A percentile compares a stretch with the other conserved stretches of the same genome.
phyloP scores from a whole-genome alignment of 345 rosid species.

The Sisymbrium altissimum region DNA sequence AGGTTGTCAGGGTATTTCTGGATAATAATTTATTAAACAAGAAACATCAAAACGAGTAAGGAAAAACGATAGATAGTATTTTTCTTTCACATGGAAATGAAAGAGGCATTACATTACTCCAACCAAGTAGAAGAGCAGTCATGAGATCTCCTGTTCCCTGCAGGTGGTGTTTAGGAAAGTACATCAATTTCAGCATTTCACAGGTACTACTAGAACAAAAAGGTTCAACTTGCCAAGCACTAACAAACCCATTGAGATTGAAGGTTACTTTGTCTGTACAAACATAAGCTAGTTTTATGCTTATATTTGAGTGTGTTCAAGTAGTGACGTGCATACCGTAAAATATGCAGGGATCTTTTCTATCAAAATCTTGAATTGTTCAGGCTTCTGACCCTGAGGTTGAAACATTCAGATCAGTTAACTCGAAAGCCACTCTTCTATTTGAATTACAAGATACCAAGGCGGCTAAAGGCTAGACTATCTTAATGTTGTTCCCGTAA shows the following conservation, averaged over 20 bases:
- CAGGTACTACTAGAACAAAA: not conserved
- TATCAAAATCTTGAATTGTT: constrained; percentile 86
- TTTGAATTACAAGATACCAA: not conserved
- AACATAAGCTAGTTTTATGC: not conserved
- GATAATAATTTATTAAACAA: not conserved
- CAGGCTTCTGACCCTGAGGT: constrained; percentile 64
- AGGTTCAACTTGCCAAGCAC: not conserved
- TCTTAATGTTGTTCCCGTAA: not conserved
- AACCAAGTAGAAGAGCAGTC: constrained; percentile 97
- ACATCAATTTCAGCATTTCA: constrained; percentile 10
- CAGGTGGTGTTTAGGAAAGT: constrained; percentile 19
- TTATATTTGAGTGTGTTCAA: not conserved
- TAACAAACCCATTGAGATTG: not conserved
- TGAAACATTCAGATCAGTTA: constrained; percentile 5
- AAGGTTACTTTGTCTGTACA: not conserved
- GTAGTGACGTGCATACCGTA: constrained; percentile 52
- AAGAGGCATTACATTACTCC: constrained; percentile 82
- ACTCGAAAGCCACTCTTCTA: not conserved
- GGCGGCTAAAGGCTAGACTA: not conserved
- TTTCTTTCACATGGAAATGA: not conserved
- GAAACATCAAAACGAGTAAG: not conserved
- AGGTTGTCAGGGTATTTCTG: constrained; percentile 92
- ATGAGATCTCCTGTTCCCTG: constrained; percentile 98
- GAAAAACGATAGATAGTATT: not conserved
- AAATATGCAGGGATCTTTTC: constrained; percentile 93